phyloP scores from a whole-genome alignment of 1,139 yeast species.

The Pichia cactophila region DNA sequence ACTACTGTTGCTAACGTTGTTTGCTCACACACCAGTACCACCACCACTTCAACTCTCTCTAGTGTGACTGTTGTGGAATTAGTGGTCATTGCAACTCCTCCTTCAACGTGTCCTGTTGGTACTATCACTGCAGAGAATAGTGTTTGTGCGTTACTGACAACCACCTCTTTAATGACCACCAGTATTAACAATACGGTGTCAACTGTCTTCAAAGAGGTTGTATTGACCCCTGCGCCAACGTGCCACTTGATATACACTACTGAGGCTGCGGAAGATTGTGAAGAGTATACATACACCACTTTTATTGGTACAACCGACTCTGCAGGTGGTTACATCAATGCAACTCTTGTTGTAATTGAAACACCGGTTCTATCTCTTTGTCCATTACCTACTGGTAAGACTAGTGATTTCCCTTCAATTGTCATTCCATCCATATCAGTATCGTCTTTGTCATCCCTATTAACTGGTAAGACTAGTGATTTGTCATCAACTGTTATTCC shows the following conservation, averaged over 20 bases:
- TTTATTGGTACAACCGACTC: constrained; percentile 1
- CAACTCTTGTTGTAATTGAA: constrained; percentile 5
- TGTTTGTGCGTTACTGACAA: background rate
- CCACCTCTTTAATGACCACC: background rate
- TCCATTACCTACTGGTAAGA: background rate
- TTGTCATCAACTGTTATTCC: too few species aligned
- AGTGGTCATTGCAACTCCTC: background rate
- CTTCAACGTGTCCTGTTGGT: background rate
- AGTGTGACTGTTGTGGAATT: background rate
- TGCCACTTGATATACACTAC: background rate
- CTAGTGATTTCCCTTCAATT: background rate
- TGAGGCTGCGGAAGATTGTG: background rate
- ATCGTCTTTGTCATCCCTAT: too few species aligned
- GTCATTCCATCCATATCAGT: too few species aligned
- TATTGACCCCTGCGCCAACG: background rate
- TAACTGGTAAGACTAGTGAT: too few species aligned
- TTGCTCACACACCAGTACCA: background rate
- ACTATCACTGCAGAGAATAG: background rate
- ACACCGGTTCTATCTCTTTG: background rate
- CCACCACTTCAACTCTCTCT: background rate
- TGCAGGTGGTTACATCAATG: constrained; percentile 4
- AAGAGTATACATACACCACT: background rate
- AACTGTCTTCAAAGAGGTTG: background rate
- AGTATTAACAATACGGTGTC: background rate
- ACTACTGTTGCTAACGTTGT: background rate